Conservation (phyloP, 192 early-diverging fungal species). For the Polychytrium aggregatum region DNA sequence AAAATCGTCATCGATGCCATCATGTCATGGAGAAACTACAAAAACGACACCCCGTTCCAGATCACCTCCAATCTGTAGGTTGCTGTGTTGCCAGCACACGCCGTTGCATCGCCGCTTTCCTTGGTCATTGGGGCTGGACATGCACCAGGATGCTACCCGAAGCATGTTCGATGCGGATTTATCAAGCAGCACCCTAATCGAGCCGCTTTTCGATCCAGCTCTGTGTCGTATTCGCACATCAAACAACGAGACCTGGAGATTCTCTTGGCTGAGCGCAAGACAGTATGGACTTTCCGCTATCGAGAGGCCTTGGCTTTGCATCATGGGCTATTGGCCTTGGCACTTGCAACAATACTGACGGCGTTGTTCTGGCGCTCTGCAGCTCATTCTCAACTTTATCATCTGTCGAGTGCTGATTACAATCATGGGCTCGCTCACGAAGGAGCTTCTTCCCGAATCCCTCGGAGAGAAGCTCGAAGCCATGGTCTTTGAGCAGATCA, state of each 20-base stretch:
- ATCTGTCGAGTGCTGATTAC: slow-evolving; percentile 78
- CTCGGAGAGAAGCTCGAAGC: slow-evolving; percentile 84
- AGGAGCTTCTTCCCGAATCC: slow-evolving; percentile 63
- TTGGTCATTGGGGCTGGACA: neutral
- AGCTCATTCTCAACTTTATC: slow-evolving; percentile 52
- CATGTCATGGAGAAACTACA: slow-evolving; percentile 41
- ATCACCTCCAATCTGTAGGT: slow-evolving; percentile 23
- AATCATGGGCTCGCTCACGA: slow-evolving; percentile 64
- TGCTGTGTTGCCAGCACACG: neutral
- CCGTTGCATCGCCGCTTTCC: neutral
- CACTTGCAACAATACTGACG: too few relatives aligned
- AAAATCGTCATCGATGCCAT: slow-evolving; percentile 58
- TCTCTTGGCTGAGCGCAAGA: slow-evolving; percentile 50
- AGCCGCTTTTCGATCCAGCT: too few relatives aligned
- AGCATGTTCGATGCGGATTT: too few relatives aligned
- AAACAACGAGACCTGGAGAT: slow-evolving; percentile 35
- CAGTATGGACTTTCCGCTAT: slow-evolving; percentile 25
- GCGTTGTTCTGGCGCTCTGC: too few relatives aligned
- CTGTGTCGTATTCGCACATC: slow-evolving; percentile 15
- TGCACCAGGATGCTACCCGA: slow-evolving; percentile 18
- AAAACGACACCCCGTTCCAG: slow-evolving; percentile 16
- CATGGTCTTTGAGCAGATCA: slow-evolving; percentile 82
- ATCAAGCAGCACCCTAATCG: too few relatives aligned
- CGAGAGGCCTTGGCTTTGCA: too few relatives aligned
- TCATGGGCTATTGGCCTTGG: too few relatives aligned